These are phyloP conservation scores for Primulina tabacum DNA, from an alignment of 257 asterid genomes.

Conservation along the genomic window DNA sequence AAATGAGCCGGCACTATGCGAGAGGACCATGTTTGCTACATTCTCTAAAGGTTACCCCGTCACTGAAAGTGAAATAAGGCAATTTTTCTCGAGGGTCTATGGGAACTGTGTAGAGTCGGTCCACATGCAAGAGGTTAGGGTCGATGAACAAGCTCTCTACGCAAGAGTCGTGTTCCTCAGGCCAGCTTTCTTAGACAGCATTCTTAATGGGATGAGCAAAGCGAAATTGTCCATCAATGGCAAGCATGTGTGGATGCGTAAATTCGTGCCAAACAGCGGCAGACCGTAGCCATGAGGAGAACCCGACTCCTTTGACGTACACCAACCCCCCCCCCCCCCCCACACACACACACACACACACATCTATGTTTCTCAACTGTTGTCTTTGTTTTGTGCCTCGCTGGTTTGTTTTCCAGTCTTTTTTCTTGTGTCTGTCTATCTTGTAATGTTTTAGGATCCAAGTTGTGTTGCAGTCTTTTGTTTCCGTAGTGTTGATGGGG, in stretches of 20 bases:
- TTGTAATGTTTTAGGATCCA: not conserved
- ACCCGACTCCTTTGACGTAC: not conserved
- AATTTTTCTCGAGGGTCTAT: slow-evolving; percentile 33
- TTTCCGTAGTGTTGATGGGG: not conserved
- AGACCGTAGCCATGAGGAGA: slow-evolving; percentile 6
- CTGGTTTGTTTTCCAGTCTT: not conserved
- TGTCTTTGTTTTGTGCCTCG: not conserved
- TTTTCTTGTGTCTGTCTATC: not conserved
- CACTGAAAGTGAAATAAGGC: slow-evolving; percentile 43
- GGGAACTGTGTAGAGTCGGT: slow-evolving; percentile 54
- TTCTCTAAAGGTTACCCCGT: slow-evolving; percentile 70
- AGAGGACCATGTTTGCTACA: slow-evolving; percentile 57
- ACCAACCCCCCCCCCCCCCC: too few species aligned
- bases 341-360: too few species aligned
- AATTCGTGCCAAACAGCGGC: slow-evolving; percentile 33
- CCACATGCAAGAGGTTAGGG: slow-evolving; percentile 48
- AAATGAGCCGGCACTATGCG: slow-evolving; percentile 21
- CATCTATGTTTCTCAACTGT: not conserved
- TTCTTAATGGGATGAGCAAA: slow-evolving; percentile 44
- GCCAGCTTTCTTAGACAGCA: slow-evolving; percentile 21
- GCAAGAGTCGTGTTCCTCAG: slow-evolving; percentile 44
- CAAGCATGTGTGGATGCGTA: slow-evolving; percentile 68
- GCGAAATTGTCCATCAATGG: slow-evolving; percentile 59
- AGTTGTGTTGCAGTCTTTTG: not conserved
- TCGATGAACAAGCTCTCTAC: slow-evolving; percentile 47